Evolutionary conservation across 345 rosid genomes (phyloP), one percentile per base, ranked within the genome.

Genomic region (Psidium guajava): DNA sequence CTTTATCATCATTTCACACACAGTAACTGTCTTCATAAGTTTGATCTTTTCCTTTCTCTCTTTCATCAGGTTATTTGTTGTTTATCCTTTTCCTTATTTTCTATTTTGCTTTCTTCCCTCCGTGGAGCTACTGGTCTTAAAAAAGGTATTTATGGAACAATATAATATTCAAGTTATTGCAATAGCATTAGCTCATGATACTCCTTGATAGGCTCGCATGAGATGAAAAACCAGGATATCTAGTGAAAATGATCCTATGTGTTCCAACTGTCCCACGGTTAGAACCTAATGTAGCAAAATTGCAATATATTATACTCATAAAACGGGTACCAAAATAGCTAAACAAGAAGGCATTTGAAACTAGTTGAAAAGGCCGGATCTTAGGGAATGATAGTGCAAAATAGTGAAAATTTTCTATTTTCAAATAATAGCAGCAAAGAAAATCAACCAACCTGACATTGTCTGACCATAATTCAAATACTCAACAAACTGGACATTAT

Each of bases 401-500:
- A 69, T 36, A 69, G 47, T 1, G 3, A 3, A 16, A 20, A 18
- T 18, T 69, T 69, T 69, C 47, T 36, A 36, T 24, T 18, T 18
- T 32, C 22, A 11, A 80, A 54, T n/a, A 74, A 81, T n/a, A 42
- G n/a, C 59, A 82, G 81, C 40, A 14, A 57, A 36, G 83, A 73
- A 58, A 69, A 42, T 28, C 36, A 81, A 22, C 32, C 24, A 87
- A 96, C 99, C 99, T 86, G 98, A 95, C 85, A 97, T 87, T 1
- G 96, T 91, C 90, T 94, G 98, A 49, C 98, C 99, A 86, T 95
- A 94, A 69, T 95, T 92, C 1, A 96, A 93, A 84, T 95, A 95
- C 88, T 97, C 99, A 95, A 97, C 95, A 84, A 91, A 95, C 81
- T 94, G 96, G 85, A 97, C 98, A 86, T 93, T 92, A 85, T 94